Conservation (phyloP, 2,329 filamentous ascomycete species). For the Fusarium goolgardi region DNA sequence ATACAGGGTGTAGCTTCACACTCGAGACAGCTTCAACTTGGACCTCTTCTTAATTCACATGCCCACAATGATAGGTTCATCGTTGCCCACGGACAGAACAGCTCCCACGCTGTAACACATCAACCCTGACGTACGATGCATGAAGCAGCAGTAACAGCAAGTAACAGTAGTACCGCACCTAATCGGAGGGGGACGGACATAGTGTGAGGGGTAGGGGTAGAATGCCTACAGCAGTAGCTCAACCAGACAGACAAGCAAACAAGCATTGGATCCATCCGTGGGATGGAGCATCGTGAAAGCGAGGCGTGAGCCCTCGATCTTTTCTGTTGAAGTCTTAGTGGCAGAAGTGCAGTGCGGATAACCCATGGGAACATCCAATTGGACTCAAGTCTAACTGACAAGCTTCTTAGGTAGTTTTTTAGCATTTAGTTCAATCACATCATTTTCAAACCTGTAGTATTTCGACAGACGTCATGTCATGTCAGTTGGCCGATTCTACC, state of each 20-base stretch:
- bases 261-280: slow-evolving; percentile 23
- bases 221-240: slow-evolving; percentile 6
- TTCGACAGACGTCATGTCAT: slow-evolving; percentile 23
- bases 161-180: slow-evolving; percentile 13
- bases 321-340: slow-evolving; percentile 21
- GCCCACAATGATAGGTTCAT: slow-evolving; percentile 49
- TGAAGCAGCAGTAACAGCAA: slow-evolving; percentile 10
- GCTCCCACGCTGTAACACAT: slow-evolving; percentile 31
- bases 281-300: slow-evolving; percentile 28
- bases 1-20: slow-evolving; percentile 30
- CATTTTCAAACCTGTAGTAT: neutral
- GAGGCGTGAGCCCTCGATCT: slow-evolving; percentile 30
- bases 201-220: slow-evolving; percentile 37
- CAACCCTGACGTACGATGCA: slow-evolving; percentile 40
- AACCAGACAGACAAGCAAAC: slow-evolving; percentile 1
- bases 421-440: neutral
- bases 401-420: neutral
- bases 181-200: slow-evolving; percentile 9
- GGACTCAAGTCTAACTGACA: slow-evolving; percentile 7
- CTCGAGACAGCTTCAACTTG: slow-evolving; percentile 34
- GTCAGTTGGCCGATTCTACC: slow-evolving; percentile 7
- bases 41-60: slow-evolving; percentile 45
- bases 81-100: slow-evolving; percentile 36
- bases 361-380: slow-evolving; percentile 25
- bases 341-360: slow-evolving; percentile 15